Conservation (phyloP, 1,284 basidiomycete species). For the Trametes sp. region DNA sequence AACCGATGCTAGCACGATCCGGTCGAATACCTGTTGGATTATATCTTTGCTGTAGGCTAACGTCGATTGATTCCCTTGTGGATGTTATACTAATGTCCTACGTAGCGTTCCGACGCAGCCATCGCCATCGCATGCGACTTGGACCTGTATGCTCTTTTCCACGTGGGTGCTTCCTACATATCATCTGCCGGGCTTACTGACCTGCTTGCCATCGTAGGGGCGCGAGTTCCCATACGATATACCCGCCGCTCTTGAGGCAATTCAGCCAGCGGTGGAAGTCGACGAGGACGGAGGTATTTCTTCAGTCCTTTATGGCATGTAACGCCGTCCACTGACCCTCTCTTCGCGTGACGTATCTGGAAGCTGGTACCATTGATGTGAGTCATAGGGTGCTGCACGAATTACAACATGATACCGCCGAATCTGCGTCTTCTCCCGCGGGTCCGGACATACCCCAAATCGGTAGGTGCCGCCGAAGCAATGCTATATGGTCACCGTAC, state of each 20-base stretch:
- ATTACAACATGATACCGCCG: too few relatives aligned
- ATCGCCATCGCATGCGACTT: conserved; percentile 16
- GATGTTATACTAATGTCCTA: not conserved
- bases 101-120: conserved; percentile 10
- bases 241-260: not conserved
- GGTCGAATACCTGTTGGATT: conserved; percentile 17
- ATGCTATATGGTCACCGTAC: too few relatives aligned
- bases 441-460: not conserved
- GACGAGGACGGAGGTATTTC: conserved; percentile 21
- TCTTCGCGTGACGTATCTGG: not conserved
- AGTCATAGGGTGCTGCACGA: not conserved
- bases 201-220: not conserved
- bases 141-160: conserved; percentile 11
- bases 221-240: conserved; percentile 11
- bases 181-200: not conserved
- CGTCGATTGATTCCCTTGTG: not conserved
- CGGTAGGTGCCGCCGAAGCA: not conserved
- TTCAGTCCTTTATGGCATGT: too few relatives aligned
- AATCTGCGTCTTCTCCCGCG: too few relatives aligned
- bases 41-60: conserved; percentile 18
- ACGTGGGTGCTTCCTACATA: not conserved
- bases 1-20: conserved; percentile 12
- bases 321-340: not conserved
- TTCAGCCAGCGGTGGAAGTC: conserved; percentile 17
- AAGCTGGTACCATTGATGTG: not conserved